Percentiles rank a stretch among this genome's conserved stretches.
Conservation (phyloP, 2,329 filamentous ascomycete species). For the Aulographum hederae region DNA sequence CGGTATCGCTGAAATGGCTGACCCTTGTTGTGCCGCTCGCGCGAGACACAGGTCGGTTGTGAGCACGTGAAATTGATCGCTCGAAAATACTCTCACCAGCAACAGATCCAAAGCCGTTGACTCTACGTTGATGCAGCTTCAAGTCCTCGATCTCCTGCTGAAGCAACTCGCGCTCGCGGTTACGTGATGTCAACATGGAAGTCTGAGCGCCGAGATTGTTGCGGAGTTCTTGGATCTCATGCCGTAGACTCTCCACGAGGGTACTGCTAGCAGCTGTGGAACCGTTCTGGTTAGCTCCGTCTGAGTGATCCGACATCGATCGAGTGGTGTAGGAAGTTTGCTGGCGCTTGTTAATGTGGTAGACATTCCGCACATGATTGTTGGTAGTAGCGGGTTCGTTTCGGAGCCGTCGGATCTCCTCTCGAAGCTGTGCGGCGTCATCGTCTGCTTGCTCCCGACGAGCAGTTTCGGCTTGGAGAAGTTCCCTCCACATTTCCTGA, state of each 20-base stretch:
- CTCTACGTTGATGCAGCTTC: constrained; percentile 66
- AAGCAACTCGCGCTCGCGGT: constrained; percentile 82
- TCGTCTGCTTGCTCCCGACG: constrained; percentile 81
- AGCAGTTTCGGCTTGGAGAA: constrained; percentile 79
- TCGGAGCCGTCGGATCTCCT: constrained; percentile 59
- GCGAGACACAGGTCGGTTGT: constrained; percentile 56
- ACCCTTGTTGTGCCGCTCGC: constrained; percentile 48
- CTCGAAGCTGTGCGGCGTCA: constrained; percentile 65
- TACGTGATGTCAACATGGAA: constrained; percentile 91
- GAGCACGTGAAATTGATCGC: constrained; percentile 74
- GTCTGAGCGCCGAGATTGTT: constrained; percentile 90
- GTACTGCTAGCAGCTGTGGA: constrained; percentile 34
- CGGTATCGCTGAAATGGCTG: constrained; percentile 52
- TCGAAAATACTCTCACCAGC: constrained; percentile 83
- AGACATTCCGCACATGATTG: constrained; percentile 17
- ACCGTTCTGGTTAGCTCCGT: constrained; percentile 7
- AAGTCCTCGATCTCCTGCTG: constrained; percentile 96
- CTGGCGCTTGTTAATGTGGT: constrained; percentile 20
- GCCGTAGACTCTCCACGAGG: constrained; percentile 70
- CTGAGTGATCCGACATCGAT: constrained; percentile 20
- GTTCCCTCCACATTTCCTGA: constrained; percentile 83
- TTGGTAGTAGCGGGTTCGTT: constrained; percentile 21
- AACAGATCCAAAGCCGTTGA: constrained; percentile 19
- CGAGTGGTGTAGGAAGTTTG: constrained; percentile 17
- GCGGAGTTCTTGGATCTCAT: constrained; percentile 82